Base-by-base conservation (phyloP, 2,329 filamentous ascomycete genomes). In the Exserohilum turcica region DNA sequence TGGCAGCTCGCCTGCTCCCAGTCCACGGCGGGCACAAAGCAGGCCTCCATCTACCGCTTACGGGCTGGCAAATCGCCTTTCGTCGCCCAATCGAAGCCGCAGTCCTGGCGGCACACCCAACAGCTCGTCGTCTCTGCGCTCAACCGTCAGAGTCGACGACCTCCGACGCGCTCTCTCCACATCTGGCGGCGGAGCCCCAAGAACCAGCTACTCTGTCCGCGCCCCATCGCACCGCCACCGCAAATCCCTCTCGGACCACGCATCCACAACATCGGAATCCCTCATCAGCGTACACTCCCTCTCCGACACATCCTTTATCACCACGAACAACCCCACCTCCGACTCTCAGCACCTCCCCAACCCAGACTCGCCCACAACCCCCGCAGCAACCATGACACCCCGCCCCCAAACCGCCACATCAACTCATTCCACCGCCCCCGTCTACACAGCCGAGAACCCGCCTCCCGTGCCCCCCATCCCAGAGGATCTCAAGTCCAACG, bases 261-360 rank as follows among this genome's bases (percentile, higher is more conserved):
- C 76, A 8, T 83, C 76, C 71, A 68, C 79, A 83, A 76, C 82
- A 80, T 70, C 82, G 51, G 88, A 91, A 48, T 90, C 86, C 71
- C 83, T 91, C 79, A 82, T 88, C 58, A 89, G 86, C 75, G 88
- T 86, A 59, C 87, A 90, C 51, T 83, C 83, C 38, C 79, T 84
- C n/a, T 89, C 86, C 6, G 87, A 90, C 65, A 75, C 85, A 16
- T 88, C 84, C 33, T 72, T 73, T 46, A 59, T 71, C 19, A 73
- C 70, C 1, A 60, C 68, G 3, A 64, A 71, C 18, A 64, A 71
- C 18, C 65, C 62, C 5, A 36, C 43, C 2, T 31, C 57, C 0
- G 40, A 57, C 1, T 50, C 45, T 3, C 49, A 48, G 35, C 42
- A 38, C 7, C 38, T 35, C 13, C 28, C 15, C 2, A 43, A 37